Evolutionary conservation across 78 protist species (phyloP).

Genomic region (Dictyostelium capitatum): DNA sequence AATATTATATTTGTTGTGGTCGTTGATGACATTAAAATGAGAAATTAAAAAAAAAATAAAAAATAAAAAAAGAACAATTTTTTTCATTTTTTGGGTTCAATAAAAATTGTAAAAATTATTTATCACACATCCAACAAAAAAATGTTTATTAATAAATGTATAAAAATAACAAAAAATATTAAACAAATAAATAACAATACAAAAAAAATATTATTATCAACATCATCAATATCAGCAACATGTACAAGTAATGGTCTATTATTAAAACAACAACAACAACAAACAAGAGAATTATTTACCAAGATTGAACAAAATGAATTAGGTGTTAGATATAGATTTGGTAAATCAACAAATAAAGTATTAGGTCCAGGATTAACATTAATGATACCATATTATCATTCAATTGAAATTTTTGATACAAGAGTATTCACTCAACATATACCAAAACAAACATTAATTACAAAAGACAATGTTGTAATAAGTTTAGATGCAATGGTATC

Average conservation of each 20-base stretch:
- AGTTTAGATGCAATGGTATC: constrained; percentile 33
- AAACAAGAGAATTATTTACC: constrained; percentile 41
- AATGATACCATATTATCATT: constrained; percentile 23
- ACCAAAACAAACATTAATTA: constrained; percentile 41
- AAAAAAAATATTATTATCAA: not conserved
- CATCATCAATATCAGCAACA: not conserved
- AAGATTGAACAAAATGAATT: constrained; percentile 38
- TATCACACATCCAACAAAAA: not conserved
- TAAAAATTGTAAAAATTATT: not conserved
- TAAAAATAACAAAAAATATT: not conserved
- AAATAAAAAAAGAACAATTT: too few species aligned
- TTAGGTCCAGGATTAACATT: constrained; percentile 44
- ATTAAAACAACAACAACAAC: not conserved
- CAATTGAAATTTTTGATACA: constrained; percentile 44
- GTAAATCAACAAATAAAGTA: not conserved
- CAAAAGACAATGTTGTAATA: constrained; percentile 21
- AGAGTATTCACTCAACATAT: constrained; percentile 12
- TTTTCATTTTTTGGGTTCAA: not conserved
- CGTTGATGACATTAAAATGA: not conserved
- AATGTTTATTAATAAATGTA: not conserved
- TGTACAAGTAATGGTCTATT: not conserved
- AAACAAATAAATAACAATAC: too few species aligned
- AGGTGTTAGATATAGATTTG: constrained; percentile 56
- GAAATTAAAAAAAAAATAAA: not conserved
- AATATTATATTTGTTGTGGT: not conserved